Conservation (phyloP, 2,329 filamentous ascomycete genomes). For the Stagonosporopsis tanaceti region DNA sequence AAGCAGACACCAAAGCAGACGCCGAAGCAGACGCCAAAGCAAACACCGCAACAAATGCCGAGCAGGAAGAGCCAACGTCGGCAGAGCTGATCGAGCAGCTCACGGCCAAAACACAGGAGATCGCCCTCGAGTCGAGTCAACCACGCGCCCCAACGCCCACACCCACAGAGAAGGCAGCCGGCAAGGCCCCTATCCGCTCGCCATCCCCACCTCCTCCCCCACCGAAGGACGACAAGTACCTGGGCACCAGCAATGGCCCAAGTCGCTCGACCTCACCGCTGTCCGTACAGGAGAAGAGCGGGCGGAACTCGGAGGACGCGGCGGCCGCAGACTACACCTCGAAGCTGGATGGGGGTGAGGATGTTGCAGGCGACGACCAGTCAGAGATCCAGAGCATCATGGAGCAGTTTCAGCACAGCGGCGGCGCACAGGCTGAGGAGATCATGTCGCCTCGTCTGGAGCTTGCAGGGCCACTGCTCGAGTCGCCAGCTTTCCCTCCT, state of each 20-base stretch:
- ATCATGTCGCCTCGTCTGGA: conserved; percentile 92
- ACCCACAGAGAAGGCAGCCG: conserved; percentile 31
- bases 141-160: conserved; percentile 25
- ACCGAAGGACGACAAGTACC: conserved; percentile 61
- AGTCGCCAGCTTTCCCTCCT: conserved; percentile 74
- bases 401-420: conserved; percentile 87
- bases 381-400: conserved; percentile 97
- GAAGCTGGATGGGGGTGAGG: conserved; percentile 45
- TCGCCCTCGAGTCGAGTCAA: conserved; percentile 30
- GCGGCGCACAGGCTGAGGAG: conserved; percentile 76
- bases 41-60: not conserved
- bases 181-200: conserved; percentile 42
- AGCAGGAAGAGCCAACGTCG: conserved; percentile 10
- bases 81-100: conserved; percentile 28
- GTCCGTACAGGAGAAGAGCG: conserved; percentile 49
- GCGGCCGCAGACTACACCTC: conserved; percentile 60
- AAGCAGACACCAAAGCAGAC: not conserved
- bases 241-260: conserved; percentile 52
- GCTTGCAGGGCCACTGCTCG: conserved; percentile 78
- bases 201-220: conserved; percentile 58
- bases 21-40: not conserved
- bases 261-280: conserved; percentile 48
- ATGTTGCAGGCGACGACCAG: conserved; percentile 66
- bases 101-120: conserved; percentile 27
- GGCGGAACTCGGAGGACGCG: conserved; percentile 48